A percentile compares a stretch with the other conserved stretches of the same genome.
Conservation (phyloP, 805 yeast species). For the Lipomyces yamadae region DNA sequence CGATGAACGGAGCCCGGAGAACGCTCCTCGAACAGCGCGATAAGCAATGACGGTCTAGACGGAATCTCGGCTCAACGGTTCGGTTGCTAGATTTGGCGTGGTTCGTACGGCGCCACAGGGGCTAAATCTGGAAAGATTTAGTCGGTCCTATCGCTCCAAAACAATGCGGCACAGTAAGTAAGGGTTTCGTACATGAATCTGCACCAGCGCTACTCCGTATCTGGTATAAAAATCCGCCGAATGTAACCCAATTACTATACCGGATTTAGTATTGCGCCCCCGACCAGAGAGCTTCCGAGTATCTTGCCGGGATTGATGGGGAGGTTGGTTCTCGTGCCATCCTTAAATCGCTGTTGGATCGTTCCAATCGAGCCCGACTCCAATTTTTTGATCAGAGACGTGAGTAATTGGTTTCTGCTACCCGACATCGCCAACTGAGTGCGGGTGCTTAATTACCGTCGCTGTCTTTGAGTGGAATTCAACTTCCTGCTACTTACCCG, state of each 20-base stretch:
- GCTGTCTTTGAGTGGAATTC: constrained; percentile 5
- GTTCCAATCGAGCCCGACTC: too few relatives aligned
- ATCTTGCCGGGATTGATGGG: too few relatives aligned
- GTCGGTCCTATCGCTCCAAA: background rate
- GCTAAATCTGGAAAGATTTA: background rate
- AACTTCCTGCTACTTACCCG: constrained; percentile 4
- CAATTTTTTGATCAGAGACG: background rate
- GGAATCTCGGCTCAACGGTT: background rate
- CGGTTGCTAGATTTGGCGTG: background rate
- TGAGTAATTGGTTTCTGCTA: background rate
- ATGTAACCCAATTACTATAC: background rate
- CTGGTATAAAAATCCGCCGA: background rate
- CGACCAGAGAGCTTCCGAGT: background rate
- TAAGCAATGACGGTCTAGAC: background rate
- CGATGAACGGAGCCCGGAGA: too few relatives aligned
- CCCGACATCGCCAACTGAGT: background rate
- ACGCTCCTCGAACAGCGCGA: background rate
- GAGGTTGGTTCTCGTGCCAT: too few relatives aligned
- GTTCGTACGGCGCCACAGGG: background rate
- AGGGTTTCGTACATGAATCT: background rate
- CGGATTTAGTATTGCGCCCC: background rate
- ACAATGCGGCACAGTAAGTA: background rate
- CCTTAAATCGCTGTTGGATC: too few relatives aligned
- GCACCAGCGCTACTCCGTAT: background rate
- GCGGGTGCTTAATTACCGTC: background rate